phyloP scores from a whole-genome alignment of 371 early-diverging fungal genomes.

The Mortierella sp. region DNA sequence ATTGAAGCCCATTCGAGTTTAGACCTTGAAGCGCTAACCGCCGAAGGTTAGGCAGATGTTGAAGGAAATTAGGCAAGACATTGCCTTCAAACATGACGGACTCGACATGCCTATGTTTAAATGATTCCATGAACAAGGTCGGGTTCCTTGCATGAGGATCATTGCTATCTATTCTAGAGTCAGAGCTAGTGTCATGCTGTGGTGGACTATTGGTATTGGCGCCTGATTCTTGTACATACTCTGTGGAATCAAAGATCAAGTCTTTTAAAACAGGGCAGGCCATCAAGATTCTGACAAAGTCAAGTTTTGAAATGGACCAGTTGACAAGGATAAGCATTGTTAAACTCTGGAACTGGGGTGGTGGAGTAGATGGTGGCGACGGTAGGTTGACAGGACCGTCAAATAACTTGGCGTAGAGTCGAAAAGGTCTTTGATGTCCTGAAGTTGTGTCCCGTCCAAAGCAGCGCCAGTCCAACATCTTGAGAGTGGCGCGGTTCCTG shows the following conservation, averaged over 20 bases:
- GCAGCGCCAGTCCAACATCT: constrained; percentile 22
- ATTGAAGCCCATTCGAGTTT: no score
- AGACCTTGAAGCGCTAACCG: constrained; percentile 1
- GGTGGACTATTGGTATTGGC: not conserved
- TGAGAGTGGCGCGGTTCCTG: constrained; percentile 15
- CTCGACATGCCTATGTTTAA: constrained; percentile 15
- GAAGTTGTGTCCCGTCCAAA: constrained; percentile 16
- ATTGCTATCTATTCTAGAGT: not conserved
- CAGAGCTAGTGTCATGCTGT: not conserved
- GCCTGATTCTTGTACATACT: not conserved
- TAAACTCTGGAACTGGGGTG: not conserved
- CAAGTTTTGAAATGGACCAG: constrained; percentile 22
- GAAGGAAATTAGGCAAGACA: constrained; percentile 20
- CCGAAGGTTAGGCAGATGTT: constrained; percentile 16
- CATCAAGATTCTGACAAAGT: constrained; percentile 22
- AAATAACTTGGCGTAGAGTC: constrained; percentile 17
- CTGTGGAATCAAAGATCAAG: constrained; percentile 16
- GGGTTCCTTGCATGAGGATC: not conserved
- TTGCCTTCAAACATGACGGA: constrained; percentile 19
- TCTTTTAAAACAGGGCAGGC: constrained; percentile 16
- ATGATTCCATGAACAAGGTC: not conserved
- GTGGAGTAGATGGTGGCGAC: no score
- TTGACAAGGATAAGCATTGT: constrained; percentile 14
- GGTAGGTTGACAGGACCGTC: not conserved
- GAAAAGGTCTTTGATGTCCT: constrained; percentile 11